Evolutionary conservation across 2,329 filamentous ascomycete species (phyloP), one percentile per base, ranked within the genome.

Genomic region (Neonectria coccinea): DNA sequence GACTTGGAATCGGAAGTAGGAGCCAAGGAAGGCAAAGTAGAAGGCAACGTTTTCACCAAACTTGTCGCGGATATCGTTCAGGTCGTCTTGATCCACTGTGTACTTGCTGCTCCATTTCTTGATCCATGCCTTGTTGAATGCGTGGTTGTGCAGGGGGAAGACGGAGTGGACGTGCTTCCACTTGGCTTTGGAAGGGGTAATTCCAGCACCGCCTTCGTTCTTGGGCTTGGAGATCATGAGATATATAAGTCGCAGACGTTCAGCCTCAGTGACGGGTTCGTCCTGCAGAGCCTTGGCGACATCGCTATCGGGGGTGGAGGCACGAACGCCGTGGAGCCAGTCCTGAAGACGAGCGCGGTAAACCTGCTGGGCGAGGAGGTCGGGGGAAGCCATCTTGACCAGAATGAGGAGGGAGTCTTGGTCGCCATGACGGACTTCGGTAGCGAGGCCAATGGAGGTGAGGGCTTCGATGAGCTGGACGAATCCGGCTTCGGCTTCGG

Each of bases 11-110:
- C 88, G 85, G 76, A 97, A 97, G 80, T 98, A 98, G 36, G 91
- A 91, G 75, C 97, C 92, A 33, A 97, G 86, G 75, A 98, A 98
- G 42, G 94, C 93, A 77, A 97, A 98, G 82, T 98, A 98, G 78
- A 97, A 97, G 39, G 92, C 95, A 63, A 97, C 92, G 76, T 89
- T 91, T 78, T 95, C 91, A 53, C 93, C 93, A 77, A 94, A 93
- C 68, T 89, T 85, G 75, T 93, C 85, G 27, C 91, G 88, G 67
- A 97, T 93, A 51, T 88, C 85, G 74, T 92, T 88, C n/a, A 97
- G 81, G 72, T 93, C 88, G 54, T 84, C 78, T 39, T 88, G 80
- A 58, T 88, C 87, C 25, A 94, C 81, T 47, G 90, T 84, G 65
- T 91, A 91, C 77, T 91, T 92, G 54, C 85, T 88, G 73, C 90